Evolutionary conservation across 176 grass and related monocot species (phyloP), one percentile per base, ranked within the genome.

Genomic region (Juncus inflexus): DNA sequence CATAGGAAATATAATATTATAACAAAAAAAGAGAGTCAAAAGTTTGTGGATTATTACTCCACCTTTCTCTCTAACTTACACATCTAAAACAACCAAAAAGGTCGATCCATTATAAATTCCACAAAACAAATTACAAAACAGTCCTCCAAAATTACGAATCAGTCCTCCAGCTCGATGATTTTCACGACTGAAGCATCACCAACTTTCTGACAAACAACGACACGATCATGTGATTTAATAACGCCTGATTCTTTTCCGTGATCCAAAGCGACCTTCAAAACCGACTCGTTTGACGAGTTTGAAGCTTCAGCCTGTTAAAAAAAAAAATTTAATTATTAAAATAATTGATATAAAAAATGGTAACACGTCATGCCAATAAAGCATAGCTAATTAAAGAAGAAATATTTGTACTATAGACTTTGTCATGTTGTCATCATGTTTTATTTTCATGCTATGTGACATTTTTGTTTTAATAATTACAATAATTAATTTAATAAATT

Each of bases 221-320:
- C 94, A 7, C 89, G 88, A 50, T 99, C 94, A 9, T 99, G 94
- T 9, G 89, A 92, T 67, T 99, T 99, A 52, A 92, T 99, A 43
- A 92, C 72, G 38, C 94, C 89, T 0, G 75, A 99, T n/a, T 67
- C 78, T 65, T 99, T 99, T 16, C 94, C 94, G 0, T 99, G 94
- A 61, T 99, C 94, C 78, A 99, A 76, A 74, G 94, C 94, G 78
- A 99, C 94, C 80, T 84, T 99, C 80, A 99, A 70, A 61, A 99
- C 94, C 7, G 94, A 90, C 67, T 99, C 89, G 70, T 99, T 99
- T 9, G 80, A 89, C 42, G 83, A 61, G 15, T 64, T 83, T 12
- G 88, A 89, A 69, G 94, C 79, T 74, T 99, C 88, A 57, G 89
- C 89, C 94, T 99, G 75, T 9, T 55, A 77, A 9, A 74, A 4